Conservation (phyloP, 805 yeast genomes). For the Saturnispora zaruensis region DNA sequence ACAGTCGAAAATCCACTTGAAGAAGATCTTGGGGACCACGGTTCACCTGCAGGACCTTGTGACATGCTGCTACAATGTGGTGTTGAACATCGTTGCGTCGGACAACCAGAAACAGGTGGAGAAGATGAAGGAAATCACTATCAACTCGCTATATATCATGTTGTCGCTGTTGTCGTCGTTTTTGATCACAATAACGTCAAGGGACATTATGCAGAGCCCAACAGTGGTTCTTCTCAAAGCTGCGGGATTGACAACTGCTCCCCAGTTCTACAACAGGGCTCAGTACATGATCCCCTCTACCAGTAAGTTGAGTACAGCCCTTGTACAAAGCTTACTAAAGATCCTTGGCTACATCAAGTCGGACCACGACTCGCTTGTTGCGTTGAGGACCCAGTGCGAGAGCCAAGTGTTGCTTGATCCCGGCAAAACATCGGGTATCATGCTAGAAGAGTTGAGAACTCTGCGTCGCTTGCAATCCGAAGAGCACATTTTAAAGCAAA, state of each 20-base stretch:
- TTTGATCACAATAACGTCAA: constrained; percentile 16
- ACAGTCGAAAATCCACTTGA: constrained; percentile 28
- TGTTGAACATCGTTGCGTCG: constrained; percentile 4
- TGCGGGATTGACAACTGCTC: constrained; percentile 11
- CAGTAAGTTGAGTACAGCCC: constrained; percentile 12
- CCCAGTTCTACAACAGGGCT: constrained; percentile 9
- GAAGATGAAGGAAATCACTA: constrained; percentile 17
- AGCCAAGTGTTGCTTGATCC: constrained; percentile 5
- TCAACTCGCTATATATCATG: constrained; percentile 9
- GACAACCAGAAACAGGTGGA: constrained; percentile 4
- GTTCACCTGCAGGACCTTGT: constrained; percentile 26
- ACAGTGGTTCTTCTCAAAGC: constrained; percentile 7
- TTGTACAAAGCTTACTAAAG: constrained; percentile 12
- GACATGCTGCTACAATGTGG: constrained; percentile 8
- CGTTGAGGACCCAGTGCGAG: constrained; percentile 1
- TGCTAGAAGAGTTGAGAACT: constrained; percentile 6
- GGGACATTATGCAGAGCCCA: neutral
- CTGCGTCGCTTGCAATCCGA: constrained; percentile 2
- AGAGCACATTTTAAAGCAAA: constrained; percentile 1
- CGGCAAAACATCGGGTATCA: neutral
- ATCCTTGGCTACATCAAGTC: constrained; percentile 16
- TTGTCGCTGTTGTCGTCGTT: constrained; percentile 27
- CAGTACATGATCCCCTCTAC: neutral
- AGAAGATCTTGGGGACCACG: constrained; percentile 23
- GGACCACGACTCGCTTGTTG: constrained; percentile 15